Base-by-base conservation (phyloP, 176 grass and related monocot species). In the Miscanthus lutarioriparius region DNA sequence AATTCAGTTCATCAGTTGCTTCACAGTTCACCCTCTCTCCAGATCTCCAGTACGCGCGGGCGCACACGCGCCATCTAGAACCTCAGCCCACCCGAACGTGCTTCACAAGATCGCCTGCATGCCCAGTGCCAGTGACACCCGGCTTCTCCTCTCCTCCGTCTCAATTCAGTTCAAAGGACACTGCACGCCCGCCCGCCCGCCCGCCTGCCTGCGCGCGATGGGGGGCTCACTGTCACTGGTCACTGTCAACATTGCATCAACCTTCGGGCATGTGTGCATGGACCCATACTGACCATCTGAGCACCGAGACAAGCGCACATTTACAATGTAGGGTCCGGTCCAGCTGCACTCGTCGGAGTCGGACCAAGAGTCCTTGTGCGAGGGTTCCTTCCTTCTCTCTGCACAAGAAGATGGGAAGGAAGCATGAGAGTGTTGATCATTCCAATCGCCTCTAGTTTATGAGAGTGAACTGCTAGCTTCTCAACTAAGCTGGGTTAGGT, bases 291-390 rank as follows among this genome's bases (percentile, higher is more conserved):
- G 75, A 62, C 80, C 74, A 79, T 40, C 84, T 75, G 75, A 79
- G 67, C 61, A 80, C 74, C 38, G 47, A 79, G 80, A 83, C 88
- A 90, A 35, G 80, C 37, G 69, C 80, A 87, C 89, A 90, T 90
- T 90, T 90, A 90, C 89, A 83, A 16, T 73, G 80, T 48, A 69
- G 84, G 84, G 79, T 67, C 73, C 8, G 58, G 22, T 38, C 71
- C 84, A 86, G 84, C 84, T 87, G 47, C 26, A 40, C 38, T 68
- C 78, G 23, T 58, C 74, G 27, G 77, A 81, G 19, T 58, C 74
- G 44, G 72, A 77, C 33, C 10, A 35, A 36, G 61, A 53, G 59
- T 87, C 68, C 71, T 83, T 49, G 45, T 40, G 74, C 38, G 20
- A 27, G 22, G 15, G 44, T 10, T 64, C 44, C 71, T 64, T 82